Base-by-base conservation (phyloP, 768 basidiomycete species). In the Pholiota conissans region DNA sequence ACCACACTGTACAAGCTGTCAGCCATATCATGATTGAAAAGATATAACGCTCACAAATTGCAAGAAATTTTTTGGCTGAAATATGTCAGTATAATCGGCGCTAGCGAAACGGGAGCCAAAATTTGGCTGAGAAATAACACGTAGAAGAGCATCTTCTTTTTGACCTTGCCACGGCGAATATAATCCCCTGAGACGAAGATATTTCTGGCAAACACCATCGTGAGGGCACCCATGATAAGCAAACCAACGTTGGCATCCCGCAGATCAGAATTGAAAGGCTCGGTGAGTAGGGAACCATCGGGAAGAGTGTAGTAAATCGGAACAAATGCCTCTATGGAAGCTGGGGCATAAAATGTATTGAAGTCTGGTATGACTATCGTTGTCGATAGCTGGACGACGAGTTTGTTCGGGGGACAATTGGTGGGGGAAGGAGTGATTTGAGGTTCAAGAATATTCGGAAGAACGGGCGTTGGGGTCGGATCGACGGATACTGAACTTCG, bases 271-370 rank as follows among this genome's bases (percentile, higher is more conserved):
- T 73, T 63, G 62, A 79, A 79, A 8, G 79, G 74, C 1, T 78
- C 67, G 10, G 84, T 70, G 10, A 85, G 57, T 39, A 87, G 78
- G n/a, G 85, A 84, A n/a, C 85, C 85, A 67, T 88, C 85, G 13
- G 65, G 63, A 29, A 81, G 72, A 26, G 79, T 67, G 32, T 70
- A 61, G 66, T 83, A 85, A 9, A 67, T 61, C 2, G 85, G 84
- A 37, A 69, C 69, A 57, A 86, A 86, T 20, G 77, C 67, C 20
- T 69, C 56, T 55, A 82, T 75, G 40, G 82, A 66, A 22, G 65
- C 68, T 20, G 66, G 61, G 27, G 65, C 60, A 64, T 82, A 84
- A 71, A 73, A 82, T 20, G 67, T 67, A 57, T 65, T 58, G 67
- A 76, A 85, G 65, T 84, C 71, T 1, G 76, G 70, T 26, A 86